A percentile compares a stretch with the other conserved stretches of the same genome.
Conservation (phyloP, 495 filamentous ascomycete species). For the Xylaria cubensis region DNA sequence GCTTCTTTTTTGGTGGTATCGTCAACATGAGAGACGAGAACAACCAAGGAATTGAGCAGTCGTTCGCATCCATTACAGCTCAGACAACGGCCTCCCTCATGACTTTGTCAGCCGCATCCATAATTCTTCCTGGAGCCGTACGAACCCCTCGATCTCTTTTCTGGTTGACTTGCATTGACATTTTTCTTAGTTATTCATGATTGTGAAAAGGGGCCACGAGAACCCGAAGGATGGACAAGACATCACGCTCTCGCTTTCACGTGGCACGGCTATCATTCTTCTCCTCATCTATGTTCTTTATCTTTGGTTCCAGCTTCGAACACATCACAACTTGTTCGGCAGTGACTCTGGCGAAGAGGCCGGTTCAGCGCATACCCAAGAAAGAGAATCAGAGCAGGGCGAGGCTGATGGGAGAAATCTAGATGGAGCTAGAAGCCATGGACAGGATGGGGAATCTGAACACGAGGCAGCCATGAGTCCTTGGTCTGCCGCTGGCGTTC, state of each 20-base stretch:
- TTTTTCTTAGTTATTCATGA: conserved; percentile 50
- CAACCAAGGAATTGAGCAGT: conserved; percentile 64
- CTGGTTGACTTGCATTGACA: conserved; percentile 21
- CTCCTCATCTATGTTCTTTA: conserved; percentile 89
- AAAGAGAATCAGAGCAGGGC: conserved; percentile 28
- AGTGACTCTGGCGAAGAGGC: conserved; percentile 53
- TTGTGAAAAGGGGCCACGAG: conserved; percentile 42
- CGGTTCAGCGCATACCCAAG: conserved; percentile 24
- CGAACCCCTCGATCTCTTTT: conserved; percentile 53
- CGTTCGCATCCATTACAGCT: conserved; percentile 85
- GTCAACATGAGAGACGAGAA: conserved; percentile 53
- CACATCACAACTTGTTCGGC: conserved; percentile 83
- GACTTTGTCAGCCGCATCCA: conserved; percentile 86
- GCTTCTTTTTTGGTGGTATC: conserved; percentile 89
- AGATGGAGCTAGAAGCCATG: conserved; percentile 35
- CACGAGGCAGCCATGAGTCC: conserved; percentile 68
- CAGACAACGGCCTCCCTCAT: conserved; percentile 96
- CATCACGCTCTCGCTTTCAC: conserved; percentile 80
- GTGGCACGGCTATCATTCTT: conserved; percentile 88
- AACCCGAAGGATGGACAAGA: conserved; percentile 51
- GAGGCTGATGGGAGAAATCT: conserved; percentile 39
- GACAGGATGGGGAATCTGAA: conserved; percentile 52
- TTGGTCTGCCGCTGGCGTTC: conserved; percentile 71
- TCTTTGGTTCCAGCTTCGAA: conserved; percentile 86
- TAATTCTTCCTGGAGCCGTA: conserved; percentile 93